These are phyloP conservation scores for Ensete ventricosum DNA, from an alignment of 176 grass and related monocot genomes.

Conservation along the genomic window DNA sequence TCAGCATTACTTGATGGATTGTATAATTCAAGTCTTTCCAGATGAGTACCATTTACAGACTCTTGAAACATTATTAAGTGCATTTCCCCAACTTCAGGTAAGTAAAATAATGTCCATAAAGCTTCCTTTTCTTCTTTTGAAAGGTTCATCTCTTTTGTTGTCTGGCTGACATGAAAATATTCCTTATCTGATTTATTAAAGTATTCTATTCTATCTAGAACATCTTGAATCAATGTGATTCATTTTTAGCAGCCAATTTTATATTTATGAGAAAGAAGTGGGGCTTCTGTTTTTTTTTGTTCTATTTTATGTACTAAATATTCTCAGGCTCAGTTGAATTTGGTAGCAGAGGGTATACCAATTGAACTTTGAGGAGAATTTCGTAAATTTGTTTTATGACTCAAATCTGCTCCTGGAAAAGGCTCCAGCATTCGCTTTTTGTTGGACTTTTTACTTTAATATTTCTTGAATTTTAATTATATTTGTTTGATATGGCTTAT, in stretches of 20 bases:
- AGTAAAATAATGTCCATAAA: conserved; percentile 3
- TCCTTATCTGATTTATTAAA: neutral
- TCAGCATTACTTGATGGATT: conserved; percentile 98
- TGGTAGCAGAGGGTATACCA: too few relatives aligned
- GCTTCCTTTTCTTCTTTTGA: neutral
- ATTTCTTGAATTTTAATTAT: neutral
- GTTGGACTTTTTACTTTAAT: neutral
- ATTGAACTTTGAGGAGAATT: too few relatives aligned
- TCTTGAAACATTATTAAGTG: conserved; percentile 94
- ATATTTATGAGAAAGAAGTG: too few relatives aligned
- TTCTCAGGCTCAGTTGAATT: too few relatives aligned
- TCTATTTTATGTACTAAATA: too few relatives aligned
- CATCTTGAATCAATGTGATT: neutral
- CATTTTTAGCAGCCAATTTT: too few relatives aligned
- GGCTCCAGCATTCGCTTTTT: too few relatives aligned
- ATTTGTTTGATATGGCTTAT: neutral
- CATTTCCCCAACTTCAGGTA: conserved; percentile 98
- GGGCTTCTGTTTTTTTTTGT: too few relatives aligned
- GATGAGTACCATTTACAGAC: conserved; percentile 96
- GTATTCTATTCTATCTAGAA: neutral
- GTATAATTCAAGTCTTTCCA: conserved; percentile 98
- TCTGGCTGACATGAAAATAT: too few relatives aligned
- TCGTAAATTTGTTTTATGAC: too few relatives aligned
- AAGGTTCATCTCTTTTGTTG: too few relatives aligned
- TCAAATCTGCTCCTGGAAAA: too few relatives aligned